phyloP scores from a whole-genome alignment of 495 filamentous ascomycete genomes.

The Halenospora varia region DNA sequence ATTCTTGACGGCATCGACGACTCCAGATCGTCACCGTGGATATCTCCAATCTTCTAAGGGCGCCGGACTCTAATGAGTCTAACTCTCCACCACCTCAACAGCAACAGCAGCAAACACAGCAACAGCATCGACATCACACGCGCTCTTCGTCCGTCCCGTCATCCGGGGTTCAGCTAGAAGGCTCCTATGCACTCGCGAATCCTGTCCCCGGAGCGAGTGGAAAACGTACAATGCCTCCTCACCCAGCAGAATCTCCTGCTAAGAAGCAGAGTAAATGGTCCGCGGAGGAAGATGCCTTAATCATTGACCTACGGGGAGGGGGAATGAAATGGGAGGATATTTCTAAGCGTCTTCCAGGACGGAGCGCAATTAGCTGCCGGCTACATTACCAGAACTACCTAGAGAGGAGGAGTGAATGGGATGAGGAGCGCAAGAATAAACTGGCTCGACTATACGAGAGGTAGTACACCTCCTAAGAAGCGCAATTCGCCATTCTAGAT shows the following conservation, averaged over 20 bases:
- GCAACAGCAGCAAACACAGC: conserved; percentile 1
- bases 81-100: conserved; percentile 21
- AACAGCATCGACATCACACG: conserved; percentile 40
- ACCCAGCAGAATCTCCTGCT: conserved; percentile 69
- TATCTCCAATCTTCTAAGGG: conserved; percentile 80
- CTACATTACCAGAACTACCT: conserved; percentile 98
- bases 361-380: conserved; percentile 88
- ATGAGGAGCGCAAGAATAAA: conserved; percentile 96
- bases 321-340: conserved; percentile 99
- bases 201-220: conserved; percentile 8
- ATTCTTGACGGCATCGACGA: conserved; percentile 27
- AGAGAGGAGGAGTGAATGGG: conserved; percentile 86
- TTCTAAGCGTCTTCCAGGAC: conserved; percentile 79
- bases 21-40: conserved; percentile 69
- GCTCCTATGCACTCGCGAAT: conserved; percentile 16
- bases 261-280: conserved; percentile 98
- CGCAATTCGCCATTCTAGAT: neutral
- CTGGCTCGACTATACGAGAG: conserved; percentile 91
- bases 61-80: conserved; percentile 78
- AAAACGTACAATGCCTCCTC: conserved; percentile 33
- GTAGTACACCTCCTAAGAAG: conserved; percentile 43
- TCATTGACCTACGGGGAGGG: conserved; percentile 80
- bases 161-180: conserved; percentile 19
- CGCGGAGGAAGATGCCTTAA: conserved; percentile 80
- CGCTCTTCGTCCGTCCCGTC: conserved; percentile 46